These are phyloP conservation scores for Dactylellina haptotyla DNA, from an alignment of 2,329 filamentous ascomycete genomes.

Conservation along the genomic window DNA sequence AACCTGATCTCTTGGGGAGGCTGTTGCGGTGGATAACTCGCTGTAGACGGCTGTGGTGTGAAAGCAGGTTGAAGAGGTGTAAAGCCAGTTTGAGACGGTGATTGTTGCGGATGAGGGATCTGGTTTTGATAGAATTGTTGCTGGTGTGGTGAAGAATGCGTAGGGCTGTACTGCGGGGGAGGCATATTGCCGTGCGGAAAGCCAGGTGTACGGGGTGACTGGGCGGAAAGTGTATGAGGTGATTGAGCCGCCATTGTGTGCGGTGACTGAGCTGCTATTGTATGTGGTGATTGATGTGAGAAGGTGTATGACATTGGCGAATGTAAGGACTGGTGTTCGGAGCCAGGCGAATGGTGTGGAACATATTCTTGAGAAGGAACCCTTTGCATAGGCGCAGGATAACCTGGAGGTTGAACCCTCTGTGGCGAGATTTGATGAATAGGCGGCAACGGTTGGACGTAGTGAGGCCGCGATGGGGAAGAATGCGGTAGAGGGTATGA, in stretches of 20 bases:
- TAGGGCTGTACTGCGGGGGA: slow-evolving; percentile 51
- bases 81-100: slow-evolving; percentile 22
- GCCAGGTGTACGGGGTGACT: slow-evolving; percentile 39
- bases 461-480: slow-evolving; percentile 31
- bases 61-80: slow-evolving; percentile 38
- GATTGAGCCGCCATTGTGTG: slow-evolving; percentile 5
- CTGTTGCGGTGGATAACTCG: neutral
- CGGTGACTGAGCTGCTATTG: neutral
- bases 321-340: slow-evolving; percentile 37
- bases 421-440: slow-evolving; percentile 49
- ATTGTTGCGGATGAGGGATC: slow-evolving; percentile 21
- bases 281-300: slow-evolving; percentile 15
- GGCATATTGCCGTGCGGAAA: slow-evolving; percentile 46
- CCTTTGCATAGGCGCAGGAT: slow-evolving; percentile 44
- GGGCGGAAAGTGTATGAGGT: slow-evolving; percentile 12
- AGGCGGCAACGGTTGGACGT: slow-evolving; percentile 25
- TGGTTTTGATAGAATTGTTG: slow-evolving; percentile 22
- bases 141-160: slow-evolving; percentile 21
- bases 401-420: slow-evolving; percentile 43
- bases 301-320: slow-evolving; percentile 44
- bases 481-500: slow-evolving; percentile 36
- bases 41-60: slow-evolving; percentile 7
- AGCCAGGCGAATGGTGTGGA: slow-evolving; percentile 43
- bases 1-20: slow-evolving; percentile 29
- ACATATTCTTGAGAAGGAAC: slow-evolving; percentile 40